phyloP scores from a whole-genome alignment of 331 rosid species.

The Telfairia occidentalis region DNA sequence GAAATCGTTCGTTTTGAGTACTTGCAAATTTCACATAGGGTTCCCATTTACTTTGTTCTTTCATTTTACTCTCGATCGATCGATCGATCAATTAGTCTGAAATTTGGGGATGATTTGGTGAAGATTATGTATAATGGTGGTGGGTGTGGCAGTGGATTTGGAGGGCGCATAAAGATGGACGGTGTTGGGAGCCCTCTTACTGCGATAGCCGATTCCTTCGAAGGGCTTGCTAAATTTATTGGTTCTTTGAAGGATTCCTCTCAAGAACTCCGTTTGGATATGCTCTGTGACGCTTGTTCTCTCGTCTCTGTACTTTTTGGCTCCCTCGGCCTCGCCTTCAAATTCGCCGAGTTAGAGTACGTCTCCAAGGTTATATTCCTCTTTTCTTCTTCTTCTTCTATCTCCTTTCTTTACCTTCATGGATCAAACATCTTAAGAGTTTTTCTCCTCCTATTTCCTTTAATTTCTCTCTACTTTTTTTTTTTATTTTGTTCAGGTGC shows the following conservation, averaged over 20 bases:
- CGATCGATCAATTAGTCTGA: too few species aligned
- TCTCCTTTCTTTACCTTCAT: neutral
- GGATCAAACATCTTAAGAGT: too few species aligned
- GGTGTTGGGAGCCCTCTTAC: conserved; percentile 37
- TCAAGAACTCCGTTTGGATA: conserved; percentile 33
- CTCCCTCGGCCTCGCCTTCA: conserved; percentile 83
- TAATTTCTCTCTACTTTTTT: neutral
- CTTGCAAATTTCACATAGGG: neutral
- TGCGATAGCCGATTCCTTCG: conserved; percentile 63
- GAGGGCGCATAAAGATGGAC: neutral
- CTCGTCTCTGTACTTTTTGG: conserved; percentile 61
- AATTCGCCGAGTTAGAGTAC: conserved; percentile 86
- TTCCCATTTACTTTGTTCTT: conserved; percentile 1
- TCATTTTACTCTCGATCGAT: neutral
- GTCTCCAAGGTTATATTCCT: conserved; percentile 45
- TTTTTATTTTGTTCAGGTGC: conserved; percentile 31
- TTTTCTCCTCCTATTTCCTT: neutral
- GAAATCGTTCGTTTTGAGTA: neutral
- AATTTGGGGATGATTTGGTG: neutral
- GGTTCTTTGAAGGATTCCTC: conserved; percentile 1
- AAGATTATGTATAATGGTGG: neutral
- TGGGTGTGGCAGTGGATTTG: neutral
- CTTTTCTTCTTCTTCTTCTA: neutral
- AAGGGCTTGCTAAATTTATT: conserved; percentile 27
- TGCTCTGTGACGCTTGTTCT: conserved; percentile 52